Evolutionary conservation across 78 protist genomes (phyloP).

Genomic region (Isochrysis galbana): DNA sequence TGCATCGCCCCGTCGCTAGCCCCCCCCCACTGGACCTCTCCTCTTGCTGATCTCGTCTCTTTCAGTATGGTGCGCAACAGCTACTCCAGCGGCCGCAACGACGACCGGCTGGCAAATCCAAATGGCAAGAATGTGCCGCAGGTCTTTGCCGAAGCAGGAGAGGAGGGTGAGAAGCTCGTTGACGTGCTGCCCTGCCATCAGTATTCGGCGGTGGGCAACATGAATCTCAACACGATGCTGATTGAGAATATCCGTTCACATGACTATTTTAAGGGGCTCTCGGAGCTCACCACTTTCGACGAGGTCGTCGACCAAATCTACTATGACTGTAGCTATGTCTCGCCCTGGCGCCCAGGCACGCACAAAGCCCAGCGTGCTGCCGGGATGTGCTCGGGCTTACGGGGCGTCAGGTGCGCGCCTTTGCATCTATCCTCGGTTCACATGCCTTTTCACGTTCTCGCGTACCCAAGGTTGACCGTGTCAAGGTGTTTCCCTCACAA

Average conservation of each 20-base stretch:
- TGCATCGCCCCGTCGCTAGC: too few species aligned
- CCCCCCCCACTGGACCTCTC: too few species aligned
- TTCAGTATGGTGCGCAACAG: neutral
- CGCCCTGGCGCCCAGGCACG: slow-evolving; percentile 33
- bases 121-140: neutral
- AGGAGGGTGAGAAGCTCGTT: neutral
- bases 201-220: slow-evolving; percentile 65
- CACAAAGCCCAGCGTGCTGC: neutral
- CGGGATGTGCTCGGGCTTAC: slow-evolving; percentile 13
- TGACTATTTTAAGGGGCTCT: slow-evolving; percentile 62
- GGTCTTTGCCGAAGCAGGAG: neutral
- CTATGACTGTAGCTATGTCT: slow-evolving; percentile 44
- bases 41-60: too few species aligned
- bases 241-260: slow-evolving; percentile 64
- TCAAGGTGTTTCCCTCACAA: too few species aligned
- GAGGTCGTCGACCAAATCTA: slow-evolving; percentile 72
- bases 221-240: slow-evolving; percentile 71
- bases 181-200: slow-evolving; percentile 11
- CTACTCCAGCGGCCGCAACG: slow-evolving; percentile 18
- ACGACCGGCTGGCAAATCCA: neutral
- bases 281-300: slow-evolving; percentile 47
- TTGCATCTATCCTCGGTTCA: too few species aligned
- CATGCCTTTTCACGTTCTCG: too few species aligned
- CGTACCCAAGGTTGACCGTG: too few species aligned
- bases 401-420: neutral